Evolutionary conservation across 495 filamentous ascomycete genomes (phyloP), one percentile per base, ranked within the genome.

Genomic region (Ramalina intermedia): DNA sequence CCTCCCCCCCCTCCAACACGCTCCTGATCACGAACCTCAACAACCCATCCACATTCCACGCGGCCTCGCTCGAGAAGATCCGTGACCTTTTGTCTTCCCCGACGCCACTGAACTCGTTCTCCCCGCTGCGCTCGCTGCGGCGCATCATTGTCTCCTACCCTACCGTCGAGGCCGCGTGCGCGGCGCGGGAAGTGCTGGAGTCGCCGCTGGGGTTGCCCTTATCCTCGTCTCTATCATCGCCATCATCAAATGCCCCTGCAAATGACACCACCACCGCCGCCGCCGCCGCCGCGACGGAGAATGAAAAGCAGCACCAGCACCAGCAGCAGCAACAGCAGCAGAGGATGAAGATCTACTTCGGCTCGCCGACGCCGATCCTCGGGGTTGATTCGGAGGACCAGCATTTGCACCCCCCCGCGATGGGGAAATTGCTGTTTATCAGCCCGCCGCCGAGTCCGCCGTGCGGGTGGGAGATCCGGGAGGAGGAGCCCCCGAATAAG

Each of bases 371-470:
- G 3, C 81, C 80, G 21, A 67, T 82, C 23, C 61, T 77, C 5
- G 64, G 70, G 6, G 63, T 69, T 33, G 67, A 69, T 21, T 71
- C 80, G 52, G 76, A 76, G 48, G 61, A 70, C 37, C 71, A 72
- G 49, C 83, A 90, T 51, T 75, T 98, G 6, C 72, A 82, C 36
- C 80, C 87, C 1, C 91, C 91, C 13, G 85, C 94, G 53, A 69
- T 80, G 39, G 79, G 85, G 55, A 96, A 95, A 69, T 74, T 95
- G 35, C 94, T 96, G 75, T 96, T 98, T 69, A 96, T 98, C 69
- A 85, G 79, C 49, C 91, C 91, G 33, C 91, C 91, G 9, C 93
- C 91, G 1, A 80, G 73, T 50, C 91, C 91, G 43, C 91, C 91
- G 2, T 83, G 87, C 60, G 91, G 89, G 36, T 98, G 91, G 91